phyloP scores from a whole-genome alignment of 176 grass and related monocot genomes.

The Dendrocalamus sinicus region DNA sequence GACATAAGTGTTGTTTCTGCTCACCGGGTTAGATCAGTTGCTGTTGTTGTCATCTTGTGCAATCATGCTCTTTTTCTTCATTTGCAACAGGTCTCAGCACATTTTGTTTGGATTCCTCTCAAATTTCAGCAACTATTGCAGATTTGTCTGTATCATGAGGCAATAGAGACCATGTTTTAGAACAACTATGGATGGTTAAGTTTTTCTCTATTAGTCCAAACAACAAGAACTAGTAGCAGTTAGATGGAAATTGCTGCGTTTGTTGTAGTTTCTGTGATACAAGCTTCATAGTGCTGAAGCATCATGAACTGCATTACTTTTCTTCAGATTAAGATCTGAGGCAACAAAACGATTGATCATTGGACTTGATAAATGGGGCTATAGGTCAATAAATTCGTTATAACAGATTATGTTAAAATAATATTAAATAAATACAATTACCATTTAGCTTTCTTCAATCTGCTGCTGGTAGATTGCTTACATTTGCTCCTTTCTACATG shows the following conservation, averaged over 20 bases:
- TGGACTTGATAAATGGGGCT: neutral
- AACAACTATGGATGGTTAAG: neutral
- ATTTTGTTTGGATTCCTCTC: neutral
- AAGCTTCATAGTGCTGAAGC: neutral
- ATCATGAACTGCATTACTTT: neutral
- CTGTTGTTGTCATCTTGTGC: neutral
- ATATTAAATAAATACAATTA: neutral
- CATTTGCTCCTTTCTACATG: neutral
- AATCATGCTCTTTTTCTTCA: constrained; percentile 4
- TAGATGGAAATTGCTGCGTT: neutral
- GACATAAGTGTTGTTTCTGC: neutral
- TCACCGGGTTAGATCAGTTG: neutral
- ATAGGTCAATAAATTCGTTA: neutral
- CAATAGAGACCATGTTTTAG: neutral
- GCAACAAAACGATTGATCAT: neutral
- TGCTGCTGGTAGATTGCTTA: constrained; percentile 5
- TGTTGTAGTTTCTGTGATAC: neutral
- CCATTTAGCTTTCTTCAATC: constrained; percentile 16
- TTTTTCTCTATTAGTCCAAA: neutral
- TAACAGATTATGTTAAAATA: neutral
- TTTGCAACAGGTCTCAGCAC: neutral
- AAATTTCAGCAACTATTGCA: neutral
- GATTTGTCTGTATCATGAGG: neutral
- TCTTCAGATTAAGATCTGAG: neutral
- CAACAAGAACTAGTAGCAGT: neutral